Evolutionary conservation across 2,329 filamentous ascomycete species (phyloP).

Genomic region (Phyllosticta citriasiana): DNA sequence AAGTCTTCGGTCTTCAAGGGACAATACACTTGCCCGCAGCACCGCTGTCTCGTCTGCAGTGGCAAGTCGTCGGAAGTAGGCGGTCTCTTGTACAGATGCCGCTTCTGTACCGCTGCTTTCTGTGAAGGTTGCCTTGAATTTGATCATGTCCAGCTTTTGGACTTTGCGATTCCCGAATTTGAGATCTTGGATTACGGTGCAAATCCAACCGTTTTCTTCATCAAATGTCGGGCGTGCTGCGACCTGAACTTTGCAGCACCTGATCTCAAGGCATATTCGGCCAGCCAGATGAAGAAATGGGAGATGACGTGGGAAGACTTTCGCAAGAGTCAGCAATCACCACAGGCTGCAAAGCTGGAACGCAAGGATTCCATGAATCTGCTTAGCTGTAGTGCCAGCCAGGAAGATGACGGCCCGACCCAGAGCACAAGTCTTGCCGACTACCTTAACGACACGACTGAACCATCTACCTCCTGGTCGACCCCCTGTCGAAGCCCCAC

Average conservation of each 20-base stretch:
- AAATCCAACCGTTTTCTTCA: slow-evolving; percentile 39
- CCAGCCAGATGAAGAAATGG: background rate
- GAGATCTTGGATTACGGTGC: slow-evolving; percentile 38
- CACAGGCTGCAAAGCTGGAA: background rate
- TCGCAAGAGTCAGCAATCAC: background rate
- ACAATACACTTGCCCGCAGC: slow-evolving; percentile 47
- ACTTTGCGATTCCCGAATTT: slow-evolving; percentile 43
- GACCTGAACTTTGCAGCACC: slow-evolving; percentile 13
- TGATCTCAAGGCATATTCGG: background rate
- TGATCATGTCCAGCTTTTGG: slow-evolving; percentile 39
- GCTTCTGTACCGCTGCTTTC: slow-evolving; percentile 45
- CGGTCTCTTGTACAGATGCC: slow-evolving; percentile 43
- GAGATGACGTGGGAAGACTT: background rate
- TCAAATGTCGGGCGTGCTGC: slow-evolving; percentile 40
- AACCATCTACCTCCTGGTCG: background rate
- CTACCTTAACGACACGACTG: too few relatives aligned
- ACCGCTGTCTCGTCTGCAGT: slow-evolving; percentile 44
- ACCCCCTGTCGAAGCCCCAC: background rate
- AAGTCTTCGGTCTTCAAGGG: slow-evolving; percentile 32
- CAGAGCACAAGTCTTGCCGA: too few relatives aligned
- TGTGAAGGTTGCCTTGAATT: slow-evolving; percentile 52
- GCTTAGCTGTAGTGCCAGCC: too few relatives aligned
- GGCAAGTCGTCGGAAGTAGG: slow-evolving; percentile 42
- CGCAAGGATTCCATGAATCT: background rate
- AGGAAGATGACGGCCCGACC: too few relatives aligned